Evolutionary conservation across 2,329 filamentous ascomycete genomes (phyloP), one percentile per base, ranked within the genome.

Genomic region (Lasiodiplodia theobromae): DNA sequence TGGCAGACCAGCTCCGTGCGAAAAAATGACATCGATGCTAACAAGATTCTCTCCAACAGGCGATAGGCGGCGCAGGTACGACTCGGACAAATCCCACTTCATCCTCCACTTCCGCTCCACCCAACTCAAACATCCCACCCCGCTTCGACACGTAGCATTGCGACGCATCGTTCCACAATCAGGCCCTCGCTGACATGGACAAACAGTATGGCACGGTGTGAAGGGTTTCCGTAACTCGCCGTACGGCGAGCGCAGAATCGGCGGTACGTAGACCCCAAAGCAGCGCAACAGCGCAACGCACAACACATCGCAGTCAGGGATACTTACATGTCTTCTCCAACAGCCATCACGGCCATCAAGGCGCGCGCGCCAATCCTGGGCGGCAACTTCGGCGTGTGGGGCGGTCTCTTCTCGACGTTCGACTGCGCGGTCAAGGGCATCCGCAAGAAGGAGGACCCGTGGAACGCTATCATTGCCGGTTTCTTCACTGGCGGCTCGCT

Each of bases 321-420:
- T 56, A 51, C 65, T 70, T 40, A 68, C 62, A 40, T 4, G 21
- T 25, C 23, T 18, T 21, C 18, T 16, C 70, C 25, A 34, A 51
- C 52, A 81, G 83, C 96, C 74, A 87, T 99, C 83, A 97, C 95
- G 76, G 96, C 96, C 70, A 94, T 99, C 83, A 99, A 99, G 87
- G 94, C 96, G 78, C 92, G 96, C 78, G 96, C 96, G 52, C 96
- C 96, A 2, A 95, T 98, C 40, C 88, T 98, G 58, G 96, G 96
- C 77, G 96, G 96, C 77, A 99, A 99, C 86, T 99, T 98, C 76
- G 95, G 95, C 76, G 93, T 97, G 68, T 98, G 96, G 95, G 95
- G 96, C 78, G 96, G 96, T 73, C 85, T 98, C 69, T 98, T 98
- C 86, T 93, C 90, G 75, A 96, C 93, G 71, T 98, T 95, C 77